Conservation (phyloP, 331 rosid species). For the Phaseolus coccineus region DNA sequence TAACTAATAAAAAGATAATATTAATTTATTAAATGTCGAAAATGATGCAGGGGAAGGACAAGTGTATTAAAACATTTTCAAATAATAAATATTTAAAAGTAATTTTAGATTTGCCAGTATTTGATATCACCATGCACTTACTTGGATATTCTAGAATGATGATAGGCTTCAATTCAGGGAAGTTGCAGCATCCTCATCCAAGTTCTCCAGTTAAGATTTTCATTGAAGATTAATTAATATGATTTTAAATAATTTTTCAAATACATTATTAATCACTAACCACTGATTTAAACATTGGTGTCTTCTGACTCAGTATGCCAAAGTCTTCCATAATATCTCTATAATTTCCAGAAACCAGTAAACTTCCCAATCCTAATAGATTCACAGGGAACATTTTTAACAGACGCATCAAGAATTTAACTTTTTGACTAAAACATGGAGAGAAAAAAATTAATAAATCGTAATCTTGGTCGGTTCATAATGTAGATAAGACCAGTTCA, state of each 20-base stretch:
- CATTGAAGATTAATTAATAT: background rate
- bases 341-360: background rate
- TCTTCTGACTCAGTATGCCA: background rate
- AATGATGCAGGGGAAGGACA: too few species aligned
- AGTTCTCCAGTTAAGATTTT: background rate
- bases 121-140: slow-evolving; percentile 33
- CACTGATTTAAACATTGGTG: background rate
- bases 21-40: too few species aligned
- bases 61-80: too few species aligned
- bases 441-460: background rate
- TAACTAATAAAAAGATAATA: too few species aligned
- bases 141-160: background rate
- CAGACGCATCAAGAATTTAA: slow-evolving; percentile 34
- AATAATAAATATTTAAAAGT: too few species aligned
- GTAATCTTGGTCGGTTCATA: slow-evolving; percentile 38
- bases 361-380: slow-evolving; percentile 1
- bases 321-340: background rate
- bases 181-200: slow-evolving; percentile 22
- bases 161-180: background rate
- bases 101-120: background rate
- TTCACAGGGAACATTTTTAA: slow-evolving; percentile 30
- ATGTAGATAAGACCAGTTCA: slow-evolving; percentile 30
- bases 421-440: background rate
- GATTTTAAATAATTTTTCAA: background rate
- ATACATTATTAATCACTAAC: background rate